A percentile compares a stretch with the other conserved stretches of the same genome.
Conservation (phyloP, 495 filamentous ascomycete species). For the Sabuloglossum arenarium region DNA sequence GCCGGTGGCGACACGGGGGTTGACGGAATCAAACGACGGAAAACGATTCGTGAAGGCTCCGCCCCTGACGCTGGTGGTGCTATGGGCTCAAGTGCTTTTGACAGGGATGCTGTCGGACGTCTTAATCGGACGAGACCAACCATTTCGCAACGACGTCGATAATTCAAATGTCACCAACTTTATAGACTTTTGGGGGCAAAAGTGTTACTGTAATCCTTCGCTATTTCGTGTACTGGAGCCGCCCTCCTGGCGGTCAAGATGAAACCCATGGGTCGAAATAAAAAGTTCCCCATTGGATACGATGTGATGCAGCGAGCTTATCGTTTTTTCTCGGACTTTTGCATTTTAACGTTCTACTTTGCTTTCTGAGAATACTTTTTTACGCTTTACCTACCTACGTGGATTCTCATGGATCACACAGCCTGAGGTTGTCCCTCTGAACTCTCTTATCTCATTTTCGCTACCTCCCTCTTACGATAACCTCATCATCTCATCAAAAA, state of each 20-base stretch:
- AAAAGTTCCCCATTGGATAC: not conserved
- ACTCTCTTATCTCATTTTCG: not conserved
- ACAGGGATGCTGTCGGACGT: constrained; percentile 9
- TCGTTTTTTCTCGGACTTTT: not conserved
- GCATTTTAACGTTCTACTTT: not conserved
- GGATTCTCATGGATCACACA: not conserved
- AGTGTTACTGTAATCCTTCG: constrained; percentile 3
- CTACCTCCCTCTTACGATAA: not conserved
- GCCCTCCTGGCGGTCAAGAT: constrained; percentile 2
- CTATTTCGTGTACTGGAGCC: constrained; percentile 1
- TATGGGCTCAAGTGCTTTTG: constrained; percentile 20
- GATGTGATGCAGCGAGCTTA: constrained; percentile 5
- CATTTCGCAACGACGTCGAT: constrained; percentile 7
- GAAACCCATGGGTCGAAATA: not conserved
- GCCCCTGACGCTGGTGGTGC: constrained; percentile 19
- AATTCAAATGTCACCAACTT: constrained; percentile 3
- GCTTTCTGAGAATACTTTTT: not conserved
- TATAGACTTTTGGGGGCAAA: constrained; percentile 1
- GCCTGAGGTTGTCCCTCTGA: not conserved
- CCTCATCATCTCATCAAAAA: too few relatives aligned
- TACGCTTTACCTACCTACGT: not conserved
- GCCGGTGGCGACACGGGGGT: constrained; percentile 16
- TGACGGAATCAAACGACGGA: constrained; percentile 61
- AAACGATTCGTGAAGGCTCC: constrained; percentile 46
- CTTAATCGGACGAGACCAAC: constrained; percentile 6